Evolutionary conservation across 768 basidiomycete genomes (phyloP).

Genomic region (Glaciozyma antarctica): DNA sequence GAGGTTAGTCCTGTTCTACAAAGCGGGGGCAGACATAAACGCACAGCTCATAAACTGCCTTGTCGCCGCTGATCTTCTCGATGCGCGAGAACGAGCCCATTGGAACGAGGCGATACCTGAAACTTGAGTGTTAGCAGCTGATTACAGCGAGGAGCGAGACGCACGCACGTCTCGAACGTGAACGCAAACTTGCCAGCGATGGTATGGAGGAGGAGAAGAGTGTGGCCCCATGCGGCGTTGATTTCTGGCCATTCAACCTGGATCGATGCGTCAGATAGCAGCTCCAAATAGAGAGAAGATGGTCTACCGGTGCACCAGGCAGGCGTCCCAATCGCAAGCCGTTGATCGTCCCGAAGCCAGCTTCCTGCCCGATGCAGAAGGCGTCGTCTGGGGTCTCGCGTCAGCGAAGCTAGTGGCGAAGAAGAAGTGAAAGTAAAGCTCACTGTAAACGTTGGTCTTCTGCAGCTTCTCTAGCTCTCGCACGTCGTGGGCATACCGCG

Average conservation of each 20-base stretch:
- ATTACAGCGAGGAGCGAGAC: background rate
- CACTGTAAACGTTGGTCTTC: slow-evolving; percentile 81
- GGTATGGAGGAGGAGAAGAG: slow-evolving; percentile 79
- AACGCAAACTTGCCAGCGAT: slow-evolving; percentile 85
- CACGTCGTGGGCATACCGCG: slow-evolving; percentile 63
- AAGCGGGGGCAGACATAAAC: background rate
- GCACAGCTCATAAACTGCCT: slow-evolving; percentile 62
- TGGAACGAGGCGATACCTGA: slow-evolving; percentile 78
- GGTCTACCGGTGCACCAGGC: slow-evolving; percentile 15
- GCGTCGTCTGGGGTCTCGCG: slow-evolving; percentile 51
- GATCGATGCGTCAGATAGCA: background rate
- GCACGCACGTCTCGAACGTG: slow-evolving; percentile 69
- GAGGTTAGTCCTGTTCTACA: too few relatives aligned
- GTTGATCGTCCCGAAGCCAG: slow-evolving; percentile 96
- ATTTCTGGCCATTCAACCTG: slow-evolving; percentile 98
- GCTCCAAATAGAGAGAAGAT: background rate
- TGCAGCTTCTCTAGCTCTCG: slow-evolving; percentile 53
- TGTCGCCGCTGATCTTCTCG: slow-evolving; percentile 58
- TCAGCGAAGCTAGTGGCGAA: background rate
- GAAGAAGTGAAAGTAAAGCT: background rate
- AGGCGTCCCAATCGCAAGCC: slow-evolving; percentile 83
- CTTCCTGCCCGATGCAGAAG: slow-evolving; percentile 89
- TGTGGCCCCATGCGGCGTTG: slow-evolving; percentile 97
- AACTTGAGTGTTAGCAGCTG: background rate
- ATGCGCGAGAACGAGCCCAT: slow-evolving; percentile 93